Percentiles rank a stretch among this genome's conserved stretches.
Evolutionary conservation across 441 rosid genomes (phyloP).

Genomic region (Gossypium gossypioides): DNA sequence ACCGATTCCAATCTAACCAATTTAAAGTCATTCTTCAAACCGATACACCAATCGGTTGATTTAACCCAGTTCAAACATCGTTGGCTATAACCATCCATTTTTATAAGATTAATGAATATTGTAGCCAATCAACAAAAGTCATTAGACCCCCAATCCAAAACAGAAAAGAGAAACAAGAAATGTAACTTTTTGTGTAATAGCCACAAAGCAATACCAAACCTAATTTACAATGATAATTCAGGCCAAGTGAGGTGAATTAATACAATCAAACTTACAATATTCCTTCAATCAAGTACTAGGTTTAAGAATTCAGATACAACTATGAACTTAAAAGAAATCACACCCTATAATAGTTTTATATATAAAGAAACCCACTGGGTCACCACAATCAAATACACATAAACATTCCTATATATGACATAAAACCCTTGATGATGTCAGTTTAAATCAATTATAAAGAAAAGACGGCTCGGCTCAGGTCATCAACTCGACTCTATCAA

Average conservation of each 20-base stretch:
- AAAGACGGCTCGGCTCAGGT: background rate
- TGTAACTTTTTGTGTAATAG: too few relatives aligned
- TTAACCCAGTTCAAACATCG: too few relatives aligned
- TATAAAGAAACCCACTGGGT: background rate
- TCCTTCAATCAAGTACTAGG: background rate
- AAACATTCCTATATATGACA: background rate
- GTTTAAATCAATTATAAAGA: background rate
- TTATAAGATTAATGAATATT: too few relatives aligned
- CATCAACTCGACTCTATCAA: slow-evolving; percentile 13
- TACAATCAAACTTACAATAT: background rate
- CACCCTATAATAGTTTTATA: background rate
- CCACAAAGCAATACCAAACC: too few relatives aligned
- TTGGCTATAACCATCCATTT: too few relatives aligned
- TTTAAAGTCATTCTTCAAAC: too few relatives aligned
- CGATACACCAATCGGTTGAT: too few relatives aligned
- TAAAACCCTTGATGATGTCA: background rate
- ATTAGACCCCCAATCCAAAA: too few relatives aligned
- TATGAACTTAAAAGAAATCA: background rate
- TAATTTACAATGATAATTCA: too few relatives aligned
- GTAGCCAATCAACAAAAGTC: too few relatives aligned
- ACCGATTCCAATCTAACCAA: too few relatives aligned
- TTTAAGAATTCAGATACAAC: background rate
- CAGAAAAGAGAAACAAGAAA: too few relatives aligned
- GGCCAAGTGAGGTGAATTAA: background rate
- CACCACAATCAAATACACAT: background rate